Conservation (phyloP, 176 grass and related monocot species). For the Luzula sylvatica region DNA sequence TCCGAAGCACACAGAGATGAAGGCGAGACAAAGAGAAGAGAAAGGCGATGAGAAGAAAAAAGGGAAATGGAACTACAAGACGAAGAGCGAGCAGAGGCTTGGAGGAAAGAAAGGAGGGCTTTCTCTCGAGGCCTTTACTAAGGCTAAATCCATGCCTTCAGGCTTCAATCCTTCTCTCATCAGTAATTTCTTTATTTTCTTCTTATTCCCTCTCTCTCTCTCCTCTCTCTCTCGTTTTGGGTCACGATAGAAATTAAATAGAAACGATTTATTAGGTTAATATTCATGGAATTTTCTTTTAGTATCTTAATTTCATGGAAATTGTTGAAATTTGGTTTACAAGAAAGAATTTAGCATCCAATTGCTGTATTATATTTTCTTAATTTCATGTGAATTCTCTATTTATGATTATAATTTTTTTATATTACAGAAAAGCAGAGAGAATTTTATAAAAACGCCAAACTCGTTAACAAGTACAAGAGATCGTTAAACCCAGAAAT, state of each 20-base stretch:
- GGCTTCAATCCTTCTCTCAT: slow-evolving; percentile 75
- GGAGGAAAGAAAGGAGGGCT: slow-evolving; percentile 65
- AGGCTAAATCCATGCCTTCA: slow-evolving; percentile 51
- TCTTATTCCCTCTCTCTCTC: neutral
- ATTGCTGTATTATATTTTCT: too few relatives aligned
- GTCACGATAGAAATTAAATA: too few relatives aligned
- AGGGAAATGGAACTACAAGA: slow-evolving; percentile 31
- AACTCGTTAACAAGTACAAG: slow-evolving; percentile 69
- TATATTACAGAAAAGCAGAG: slow-evolving; percentile 65
- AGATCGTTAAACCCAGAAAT: slow-evolving; percentile 38
- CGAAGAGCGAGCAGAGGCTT: slow-evolving; percentile 58
- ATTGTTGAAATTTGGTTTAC: neutral
- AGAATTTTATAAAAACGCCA: slow-evolving; percentile 81
- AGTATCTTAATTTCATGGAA: too few relatives aligned
- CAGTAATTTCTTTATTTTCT: slow-evolving; percentile 28
- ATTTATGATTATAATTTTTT: neutral
- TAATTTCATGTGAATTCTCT: neutral
- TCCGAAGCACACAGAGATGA: neutral
- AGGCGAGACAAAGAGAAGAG: slow-evolving; percentile 2
- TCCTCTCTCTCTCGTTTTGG: neutral
- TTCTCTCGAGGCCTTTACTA: slow-evolving; percentile 72
- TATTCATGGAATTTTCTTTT: too few relatives aligned
- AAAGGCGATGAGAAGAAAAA: slow-evolving; percentile 19
- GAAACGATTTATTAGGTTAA: too few relatives aligned
- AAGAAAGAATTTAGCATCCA: too few relatives aligned